A percentile compares a stretch with the other conserved stretches of the same genome.
Evolutionary conservation across 1,139 yeast genomes (phyloP).

Genomic region (Kluyveromyces sp.): DNA sequence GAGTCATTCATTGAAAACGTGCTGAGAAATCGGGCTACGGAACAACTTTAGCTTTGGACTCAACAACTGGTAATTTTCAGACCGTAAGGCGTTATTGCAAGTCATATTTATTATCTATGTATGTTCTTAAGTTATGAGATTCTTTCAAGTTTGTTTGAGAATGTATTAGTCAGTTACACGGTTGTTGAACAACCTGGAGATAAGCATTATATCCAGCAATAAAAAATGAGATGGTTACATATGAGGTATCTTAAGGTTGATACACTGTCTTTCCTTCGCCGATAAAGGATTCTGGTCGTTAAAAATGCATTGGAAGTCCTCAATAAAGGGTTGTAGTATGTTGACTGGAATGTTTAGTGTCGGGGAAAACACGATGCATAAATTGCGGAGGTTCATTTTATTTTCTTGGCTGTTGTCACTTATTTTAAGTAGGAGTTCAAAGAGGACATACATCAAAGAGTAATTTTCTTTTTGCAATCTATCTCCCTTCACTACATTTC

Average conservation of each 20-base stretch:
- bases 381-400: constrained; percentile 74
- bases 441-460: constrained; percentile 57
- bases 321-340: constrained; percentile 54
- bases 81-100: not conserved
- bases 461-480: constrained; percentile 45
- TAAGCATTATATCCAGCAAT: no score
- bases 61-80: no score
- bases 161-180: no score
- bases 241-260: constrained; percentile 36
- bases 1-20: constrained; percentile 96
- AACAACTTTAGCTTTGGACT: not conserved
- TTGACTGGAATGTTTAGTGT: constrained; percentile 68
- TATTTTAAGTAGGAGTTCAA: constrained; percentile 60
- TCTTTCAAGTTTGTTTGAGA: constrained; percentile 6
- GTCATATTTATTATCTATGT: not conserved
- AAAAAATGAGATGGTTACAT: constrained; percentile 20
- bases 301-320: constrained; percentile 60
- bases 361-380: constrained; percentile 82
- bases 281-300: constrained; percentile 42
- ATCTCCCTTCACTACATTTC: constrained; percentile 28
- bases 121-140: constrained; percentile 13
- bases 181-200: no score
- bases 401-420: constrained; percentile 57
- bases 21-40: constrained; percentile 52
- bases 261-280: constrained; percentile 27